Evolutionary conservation across 352 stramenopile genomes (phyloP).

Genomic region (Hyphochytrium catenoides): DNA sequence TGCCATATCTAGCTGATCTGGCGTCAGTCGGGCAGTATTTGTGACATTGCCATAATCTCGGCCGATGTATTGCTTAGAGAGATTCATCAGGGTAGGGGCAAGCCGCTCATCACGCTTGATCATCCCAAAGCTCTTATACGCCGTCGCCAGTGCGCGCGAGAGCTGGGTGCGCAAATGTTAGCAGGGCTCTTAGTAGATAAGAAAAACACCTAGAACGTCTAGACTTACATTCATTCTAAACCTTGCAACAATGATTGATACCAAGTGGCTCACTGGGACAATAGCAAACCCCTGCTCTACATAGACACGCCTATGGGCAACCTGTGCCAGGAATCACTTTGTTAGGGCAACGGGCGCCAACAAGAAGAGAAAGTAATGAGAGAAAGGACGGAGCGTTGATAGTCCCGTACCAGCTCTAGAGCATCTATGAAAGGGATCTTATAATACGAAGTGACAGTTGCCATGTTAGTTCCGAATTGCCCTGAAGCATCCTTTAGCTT

Average conservation of each 20-base stretch:
- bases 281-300: constrained; percentile 80
- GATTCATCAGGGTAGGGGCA: constrained; percentile 74
- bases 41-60: constrained; percentile 39
- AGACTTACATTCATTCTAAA: constrained; percentile 61
- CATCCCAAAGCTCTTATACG: constrained; percentile 60
- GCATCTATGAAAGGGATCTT: constrained; percentile 91
- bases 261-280: constrained; percentile 77
- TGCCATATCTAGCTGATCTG: constrained; percentile 71
- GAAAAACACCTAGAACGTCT: too few species aligned
- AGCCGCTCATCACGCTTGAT: constrained; percentile 77
- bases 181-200: constrained; percentile 4
- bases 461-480: constrained; percentile 13
- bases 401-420: constrained; percentile 56
- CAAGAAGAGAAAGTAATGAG: not conserved
- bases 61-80: constrained; percentile 89
- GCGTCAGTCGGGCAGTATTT: constrained; percentile 29
- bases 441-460: constrained; percentile 47
- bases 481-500: constrained; percentile 1
- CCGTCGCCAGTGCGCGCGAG: constrained; percentile 64
- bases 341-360: constrained; percentile 23
- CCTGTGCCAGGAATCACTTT: too few species aligned
- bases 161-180: constrained; percentile 25
- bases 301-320: too few species aligned
- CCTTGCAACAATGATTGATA: constrained; percentile 75
- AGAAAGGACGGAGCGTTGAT: not conserved